A percentile compares a stretch with the other conserved stretches of the same genome.
These are phyloP conservation scores for Gelatoporia subvermispora DNA, from an alignment of 768 basidiomycete species.

Conservation along the genomic window DNA sequence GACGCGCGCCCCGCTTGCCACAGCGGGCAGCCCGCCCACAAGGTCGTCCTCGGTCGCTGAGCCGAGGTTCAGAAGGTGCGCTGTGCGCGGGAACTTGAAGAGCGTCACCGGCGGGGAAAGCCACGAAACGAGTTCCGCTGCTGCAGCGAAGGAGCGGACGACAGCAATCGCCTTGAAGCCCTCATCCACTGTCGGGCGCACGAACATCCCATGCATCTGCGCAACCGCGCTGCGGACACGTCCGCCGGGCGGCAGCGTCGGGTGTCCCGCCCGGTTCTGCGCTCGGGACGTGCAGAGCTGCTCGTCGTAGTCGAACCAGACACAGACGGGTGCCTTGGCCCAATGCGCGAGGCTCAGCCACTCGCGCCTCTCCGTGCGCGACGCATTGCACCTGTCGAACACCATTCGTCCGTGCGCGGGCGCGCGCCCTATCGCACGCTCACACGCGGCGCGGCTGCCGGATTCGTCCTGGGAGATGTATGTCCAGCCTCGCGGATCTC, in stretches of 20 bases:
- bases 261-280: conserved; percentile 53
- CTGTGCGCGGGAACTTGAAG: conserved; percentile 57
- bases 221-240: conserved; percentile 51
- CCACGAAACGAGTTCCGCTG: conserved; percentile 39
- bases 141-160: conserved; percentile 47
- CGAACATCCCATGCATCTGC: conserved; percentile 46
- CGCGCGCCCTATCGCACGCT: conserved; percentile 41
- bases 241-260: conserved; percentile 51
- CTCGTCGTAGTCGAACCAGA: conserved; percentile 51
- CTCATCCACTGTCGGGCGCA: conserved; percentile 41
- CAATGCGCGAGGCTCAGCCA: conserved; percentile 52
- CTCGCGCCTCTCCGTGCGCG: conserved; percentile 38
- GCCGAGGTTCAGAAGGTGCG: conserved; percentile 55
- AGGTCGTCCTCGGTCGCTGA: conserved; percentile 53
- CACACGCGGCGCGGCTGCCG: conserved; percentile 45
- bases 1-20: conserved; percentile 20
- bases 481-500: conserved; percentile 40
- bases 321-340: conserved; percentile 40
- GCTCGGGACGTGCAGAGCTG: conserved; percentile 49
- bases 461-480: conserved; percentile 54
- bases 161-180: conserved; percentile 48
- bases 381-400: conserved; percentile 54
- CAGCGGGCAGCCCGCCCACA: conserved; percentile 10
- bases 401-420: conserved; percentile 35
- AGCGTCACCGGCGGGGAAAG: conserved; percentile 39